Evolutionary conservation across 495 filamentous ascomycete species (phyloP).

Genomic region (Geopyxis carbonaria): DNA sequence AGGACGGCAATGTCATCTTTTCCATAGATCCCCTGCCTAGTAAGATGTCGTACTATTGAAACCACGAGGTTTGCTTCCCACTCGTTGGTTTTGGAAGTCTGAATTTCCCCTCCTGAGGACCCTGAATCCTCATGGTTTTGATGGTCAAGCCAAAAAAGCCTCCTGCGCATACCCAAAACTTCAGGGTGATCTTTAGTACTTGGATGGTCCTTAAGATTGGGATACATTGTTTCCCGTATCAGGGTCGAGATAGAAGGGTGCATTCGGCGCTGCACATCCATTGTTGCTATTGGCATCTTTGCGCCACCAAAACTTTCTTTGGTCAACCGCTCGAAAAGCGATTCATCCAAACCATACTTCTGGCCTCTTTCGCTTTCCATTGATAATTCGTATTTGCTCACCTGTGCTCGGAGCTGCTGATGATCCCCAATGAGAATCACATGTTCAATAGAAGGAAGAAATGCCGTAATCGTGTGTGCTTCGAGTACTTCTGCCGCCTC

Average conservation of each 20-base stretch:
- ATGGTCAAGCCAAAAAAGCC: constrained; percentile 65
- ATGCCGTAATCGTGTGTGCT: constrained; percentile 46
- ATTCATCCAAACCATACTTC: constrained; percentile 45
- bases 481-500: constrained; percentile 68
- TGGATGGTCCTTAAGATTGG: constrained; percentile 40
- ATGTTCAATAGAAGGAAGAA: constrained; percentile 56
- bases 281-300: constrained; percentile 36
- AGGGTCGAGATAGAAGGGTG: constrained; percentile 49
- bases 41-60: constrained; percentile 51
- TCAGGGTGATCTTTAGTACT: constrained; percentile 38
- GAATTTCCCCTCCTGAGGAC: constrained; percentile 26
- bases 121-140: constrained; percentile 34
- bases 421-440: constrained; percentile 65
- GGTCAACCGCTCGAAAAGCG: constrained; percentile 53
- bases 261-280: constrained; percentile 63
- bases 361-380: constrained; percentile 38
- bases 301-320: constrained; percentile 27
- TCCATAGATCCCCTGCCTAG: constrained; percentile 49
- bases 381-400: constrained; percentile 46
- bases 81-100: constrained; percentile 47
- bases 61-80: constrained; percentile 51
- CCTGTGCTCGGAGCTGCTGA: constrained; percentile 50
- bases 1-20: constrained; percentile 58
- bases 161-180: constrained; percentile 45
- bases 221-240: constrained; percentile 46